Percentiles rank a stretch among this genome's conserved stretches.
These are phyloP conservation scores for Herpetomonas samuelpessoai DNA, from an alignment of 208 protist species.

Conservation along the genomic window DNA sequence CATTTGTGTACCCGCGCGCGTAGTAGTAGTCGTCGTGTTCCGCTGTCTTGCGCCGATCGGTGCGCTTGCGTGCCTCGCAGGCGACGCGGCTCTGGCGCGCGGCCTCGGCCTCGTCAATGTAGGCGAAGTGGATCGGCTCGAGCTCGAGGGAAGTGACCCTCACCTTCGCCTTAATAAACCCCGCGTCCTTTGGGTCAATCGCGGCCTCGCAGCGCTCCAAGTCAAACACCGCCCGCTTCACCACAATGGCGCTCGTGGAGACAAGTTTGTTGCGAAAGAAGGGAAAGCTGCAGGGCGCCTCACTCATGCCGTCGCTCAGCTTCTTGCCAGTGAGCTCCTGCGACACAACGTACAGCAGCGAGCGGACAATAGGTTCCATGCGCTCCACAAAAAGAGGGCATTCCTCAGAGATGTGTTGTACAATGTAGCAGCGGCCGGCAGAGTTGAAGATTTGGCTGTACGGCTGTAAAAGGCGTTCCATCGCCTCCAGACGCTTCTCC, in stretches of 20 bases:
- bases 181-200: conserved; percentile 29
- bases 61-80: neutral
- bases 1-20: conserved; percentile 1
- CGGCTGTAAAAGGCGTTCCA: conserved; percentile 24
- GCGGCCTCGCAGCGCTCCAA: conserved; percentile 23
- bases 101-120: conserved; percentile 22
- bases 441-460: conserved; percentile 51
- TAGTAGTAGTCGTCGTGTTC: neutral
- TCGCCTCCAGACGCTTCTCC: conserved; percentile 29
- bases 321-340: conserved; percentile 23
- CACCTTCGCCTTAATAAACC: conserved; percentile 25
- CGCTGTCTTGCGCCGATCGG: neutral
- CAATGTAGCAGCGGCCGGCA: conserved; percentile 33
- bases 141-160: conserved; percentile 37
- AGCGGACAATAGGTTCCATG: conserved; percentile 23
- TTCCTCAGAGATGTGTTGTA: conserved; percentile 32
- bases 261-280: conserved; percentile 47
- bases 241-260: conserved; percentile 32
- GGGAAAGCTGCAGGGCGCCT: conserved; percentile 37
- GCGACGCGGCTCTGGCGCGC: neutral
- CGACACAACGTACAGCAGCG: conserved; percentile 33
- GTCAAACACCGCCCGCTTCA: conserved; percentile 34
- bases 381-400: conserved; percentile 29
- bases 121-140: conserved; percentile 27
- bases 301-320: conserved; percentile 22